Conservation (phyloP, 352 stramenopile genomes). For the Pythium grandisporangium region DNA sequence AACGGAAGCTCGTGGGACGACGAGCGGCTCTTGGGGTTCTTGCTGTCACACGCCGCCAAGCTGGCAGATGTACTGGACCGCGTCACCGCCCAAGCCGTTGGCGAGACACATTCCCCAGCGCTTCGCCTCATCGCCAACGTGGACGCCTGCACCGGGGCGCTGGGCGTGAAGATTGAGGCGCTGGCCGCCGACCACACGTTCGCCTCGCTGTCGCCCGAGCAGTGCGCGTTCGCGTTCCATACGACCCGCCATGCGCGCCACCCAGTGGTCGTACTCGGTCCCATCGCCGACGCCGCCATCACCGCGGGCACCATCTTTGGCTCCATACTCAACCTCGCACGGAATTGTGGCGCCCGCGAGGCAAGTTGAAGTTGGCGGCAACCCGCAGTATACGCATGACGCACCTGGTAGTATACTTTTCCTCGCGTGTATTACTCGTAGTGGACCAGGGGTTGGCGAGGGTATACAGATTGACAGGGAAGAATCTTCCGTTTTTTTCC, state of each 20-base stretch:
- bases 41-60: constrained; percentile 25
- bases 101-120: constrained; percentile 12
- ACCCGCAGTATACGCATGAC: too few relatives aligned
- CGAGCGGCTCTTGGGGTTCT: constrained; percentile 43
- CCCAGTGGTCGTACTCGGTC: constrained; percentile 71
- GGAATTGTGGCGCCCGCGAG: constrained; percentile 56
- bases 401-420: too few relatives aligned
- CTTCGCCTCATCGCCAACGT: constrained; percentile 53
- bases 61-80: too few relatives aligned
- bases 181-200: constrained; percentile 39
- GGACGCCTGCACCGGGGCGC: constrained; percentile 31
- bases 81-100: constrained; percentile 26
- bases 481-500: too few relatives aligned
- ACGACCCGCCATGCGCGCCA: constrained; percentile 60
- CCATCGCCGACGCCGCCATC: constrained; percentile 67
- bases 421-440: too few relatives aligned
- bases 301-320: constrained; percentile 73
- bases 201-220: constrained; percentile 45
- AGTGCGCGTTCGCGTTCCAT: constrained; percentile 76
- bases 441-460: too few relatives aligned
- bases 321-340: constrained; percentile 59
- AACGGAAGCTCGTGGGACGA: constrained; percentile 39
- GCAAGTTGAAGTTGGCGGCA: too few relatives aligned
- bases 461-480: too few relatives aligned
- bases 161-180: constrained; percentile 39